These are phyloP conservation scores for Plenodomus tracheiphilus DNA, from an alignment of 2,329 filamentous ascomycete genomes.

Conservation along the genomic window DNA sequence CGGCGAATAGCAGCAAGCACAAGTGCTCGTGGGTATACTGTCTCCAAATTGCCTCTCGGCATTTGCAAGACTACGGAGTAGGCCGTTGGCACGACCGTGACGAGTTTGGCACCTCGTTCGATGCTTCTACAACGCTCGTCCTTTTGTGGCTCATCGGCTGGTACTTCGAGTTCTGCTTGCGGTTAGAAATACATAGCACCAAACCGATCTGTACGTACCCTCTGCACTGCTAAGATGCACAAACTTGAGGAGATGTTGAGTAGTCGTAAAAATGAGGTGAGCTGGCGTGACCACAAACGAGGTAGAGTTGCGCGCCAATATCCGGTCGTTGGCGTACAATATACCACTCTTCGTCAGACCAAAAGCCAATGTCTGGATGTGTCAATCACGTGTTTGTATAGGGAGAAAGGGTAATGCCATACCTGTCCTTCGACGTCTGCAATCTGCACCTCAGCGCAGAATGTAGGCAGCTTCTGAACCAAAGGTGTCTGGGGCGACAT, in stretches of 20 bases:
- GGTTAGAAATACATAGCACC: constrained; percentile 5
- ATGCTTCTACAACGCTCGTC: constrained; percentile 92
- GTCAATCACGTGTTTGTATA: constrained; percentile 17
- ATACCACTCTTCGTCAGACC: constrained; percentile 76
- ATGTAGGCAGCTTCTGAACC: constrained; percentile 29
- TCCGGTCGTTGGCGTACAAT: constrained; percentile 74
- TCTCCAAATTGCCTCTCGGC: constrained; percentile 94
- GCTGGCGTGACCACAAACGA: constrained; percentile 81
- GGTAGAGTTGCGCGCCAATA: constrained; percentile 84
- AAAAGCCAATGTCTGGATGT: constrained; percentile 52
- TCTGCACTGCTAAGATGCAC: constrained; percentile 72
- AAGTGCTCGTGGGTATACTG: constrained; percentile 88
- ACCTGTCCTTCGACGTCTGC: constrained; percentile 29
- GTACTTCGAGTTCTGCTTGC: constrained; percentile 73
- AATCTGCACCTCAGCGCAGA: constrained; percentile 29
- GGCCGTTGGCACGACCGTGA: constrained; percentile 85
- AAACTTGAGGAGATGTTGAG: constrained; percentile 90
- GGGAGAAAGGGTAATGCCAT: constrained; percentile 1
- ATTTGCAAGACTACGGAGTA: constrained; percentile 90
- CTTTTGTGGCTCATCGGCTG: constrained; percentile 83
- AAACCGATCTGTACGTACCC: constrained; percentile 51
- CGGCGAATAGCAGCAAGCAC: constrained; percentile 87
- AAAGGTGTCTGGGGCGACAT: constrained; percentile 16
- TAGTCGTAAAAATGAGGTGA: constrained; percentile 91
- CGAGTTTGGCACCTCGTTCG: constrained; percentile 82